These are phyloP conservation scores for Dimargaris cristalligena DNA, from an alignment of 192 early-diverging fungal genomes.

Conservation along the genomic window DNA sequence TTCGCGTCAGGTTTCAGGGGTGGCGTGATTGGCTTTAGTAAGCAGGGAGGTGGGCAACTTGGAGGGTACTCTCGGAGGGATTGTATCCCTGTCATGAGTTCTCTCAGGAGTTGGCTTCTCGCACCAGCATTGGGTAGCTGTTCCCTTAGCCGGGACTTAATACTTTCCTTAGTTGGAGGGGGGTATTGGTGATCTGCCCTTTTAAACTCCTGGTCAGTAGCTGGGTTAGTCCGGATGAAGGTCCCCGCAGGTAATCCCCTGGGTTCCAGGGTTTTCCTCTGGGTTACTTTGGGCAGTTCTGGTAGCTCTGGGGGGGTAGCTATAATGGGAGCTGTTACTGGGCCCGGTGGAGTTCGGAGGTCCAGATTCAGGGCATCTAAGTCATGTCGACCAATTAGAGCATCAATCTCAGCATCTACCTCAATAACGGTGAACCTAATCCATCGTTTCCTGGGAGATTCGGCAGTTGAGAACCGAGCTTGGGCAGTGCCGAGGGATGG, in stretches of 20 bases:
- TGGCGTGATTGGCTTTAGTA: neutral
- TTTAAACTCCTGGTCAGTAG: neutral
- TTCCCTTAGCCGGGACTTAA: neutral
- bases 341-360: neutral
- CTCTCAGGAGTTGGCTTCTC: neutral
- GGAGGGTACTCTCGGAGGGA: constrained; percentile 6
- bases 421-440: neutral
- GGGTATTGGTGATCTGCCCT: neutral
- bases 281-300: neutral
- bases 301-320: neutral
- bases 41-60: constrained; percentile 1
- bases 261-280: neutral
- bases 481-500: neutral
- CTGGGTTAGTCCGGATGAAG: neutral
- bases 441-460: neutral
- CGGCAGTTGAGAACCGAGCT: neutral
- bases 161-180: neutral
- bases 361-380: neutral
- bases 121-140: too few relatives aligned
- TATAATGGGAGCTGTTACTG: neutral
- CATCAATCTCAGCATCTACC: neutral
- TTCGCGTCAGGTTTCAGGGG: neutral
- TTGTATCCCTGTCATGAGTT: neutral
- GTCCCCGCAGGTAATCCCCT: neutral
- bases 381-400: neutral